These are phyloP conservation scores for Plasmodium fragile DNA, from an alignment of 169 alveolate genomes.

Conservation along the genomic window DNA sequence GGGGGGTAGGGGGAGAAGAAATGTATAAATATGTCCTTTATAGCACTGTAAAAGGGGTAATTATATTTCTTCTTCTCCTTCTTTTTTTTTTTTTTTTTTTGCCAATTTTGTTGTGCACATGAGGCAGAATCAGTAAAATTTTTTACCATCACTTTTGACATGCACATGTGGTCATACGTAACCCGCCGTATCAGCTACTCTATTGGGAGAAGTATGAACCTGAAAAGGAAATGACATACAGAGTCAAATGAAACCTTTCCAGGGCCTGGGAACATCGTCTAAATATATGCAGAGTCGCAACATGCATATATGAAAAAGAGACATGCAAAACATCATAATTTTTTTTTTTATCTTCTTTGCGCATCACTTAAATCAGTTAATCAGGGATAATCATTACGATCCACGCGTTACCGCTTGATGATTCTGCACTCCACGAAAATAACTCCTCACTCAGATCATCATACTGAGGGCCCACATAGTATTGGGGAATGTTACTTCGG, in stretches of 20 bases:
- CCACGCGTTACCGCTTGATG: background rate
- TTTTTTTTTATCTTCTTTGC: background rate
- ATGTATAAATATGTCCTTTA: background rate
- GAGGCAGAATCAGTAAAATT: constrained; percentile 1
- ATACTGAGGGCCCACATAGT: background rate
- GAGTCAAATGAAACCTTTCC: background rate
- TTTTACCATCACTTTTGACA: constrained; percentile 8
- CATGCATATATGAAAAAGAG: background rate
- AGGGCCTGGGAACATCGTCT: background rate
- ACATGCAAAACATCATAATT: background rate
- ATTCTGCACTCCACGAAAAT: background rate
- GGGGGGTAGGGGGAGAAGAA: background rate
- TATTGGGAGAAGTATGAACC: background rate
- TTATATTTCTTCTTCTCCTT: background rate
- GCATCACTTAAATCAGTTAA: background rate
- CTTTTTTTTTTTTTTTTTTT: background rate
- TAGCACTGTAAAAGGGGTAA: background rate
- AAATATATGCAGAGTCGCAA: background rate
- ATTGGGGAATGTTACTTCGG: background rate
- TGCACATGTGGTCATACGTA: constrained; percentile 20
- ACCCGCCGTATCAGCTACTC: background rate
- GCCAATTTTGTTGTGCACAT: background rate
- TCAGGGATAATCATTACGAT: background rate
- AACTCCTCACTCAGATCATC: background rate
- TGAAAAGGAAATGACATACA: background rate